These are phyloP conservation scores for Stagonosporopsis chrysanthemi DNA, from an alignment of 2,329 filamentous ascomycete species.

Conservation along the genomic window DNA sequence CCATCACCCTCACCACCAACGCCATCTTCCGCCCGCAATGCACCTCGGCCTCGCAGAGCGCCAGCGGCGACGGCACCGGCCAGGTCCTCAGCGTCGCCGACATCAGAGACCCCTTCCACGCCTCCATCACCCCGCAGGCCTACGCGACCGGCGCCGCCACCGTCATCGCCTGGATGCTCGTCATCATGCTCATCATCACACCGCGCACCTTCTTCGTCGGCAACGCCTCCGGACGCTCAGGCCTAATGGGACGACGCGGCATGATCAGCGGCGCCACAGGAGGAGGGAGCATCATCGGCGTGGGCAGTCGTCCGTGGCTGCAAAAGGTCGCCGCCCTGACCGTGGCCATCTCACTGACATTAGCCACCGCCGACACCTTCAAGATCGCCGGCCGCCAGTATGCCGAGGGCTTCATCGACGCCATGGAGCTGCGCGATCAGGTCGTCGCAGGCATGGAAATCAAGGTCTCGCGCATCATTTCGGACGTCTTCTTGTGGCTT, in stretches of 20 bases:
- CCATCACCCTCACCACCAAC: slow-evolving; percentile 66
- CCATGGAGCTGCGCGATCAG: slow-evolving; percentile 73
- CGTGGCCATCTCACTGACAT: slow-evolving; percentile 83
- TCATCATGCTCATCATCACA: slow-evolving; percentile 92
- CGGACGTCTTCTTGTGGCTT: slow-evolving; percentile 95
- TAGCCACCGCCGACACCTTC: slow-evolving; percentile 92
- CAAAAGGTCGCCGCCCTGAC: slow-evolving; percentile 73
- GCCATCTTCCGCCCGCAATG: slow-evolving; percentile 68
- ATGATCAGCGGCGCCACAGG: slow-evolving; percentile 80
- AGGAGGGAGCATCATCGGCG: slow-evolving; percentile 72
- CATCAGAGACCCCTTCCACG: slow-evolving; percentile 87
- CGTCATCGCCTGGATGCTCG: slow-evolving; percentile 87
- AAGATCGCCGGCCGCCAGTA: slow-evolving; percentile 85
- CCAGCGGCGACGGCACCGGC: slow-evolving; percentile 50
- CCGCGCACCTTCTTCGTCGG: slow-evolving; percentile 93
- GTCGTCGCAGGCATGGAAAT: slow-evolving; percentile 87
- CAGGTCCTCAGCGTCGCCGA: slow-evolving; percentile 64
- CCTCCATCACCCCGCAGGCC: slow-evolving; percentile 89
- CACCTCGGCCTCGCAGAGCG: slow-evolving; percentile 49
- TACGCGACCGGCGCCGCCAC: slow-evolving; percentile 93
- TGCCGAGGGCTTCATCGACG: slow-evolving; percentile 78
- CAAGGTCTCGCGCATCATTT: slow-evolving; percentile 89
- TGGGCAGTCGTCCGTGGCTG: slow-evolving; percentile 91
- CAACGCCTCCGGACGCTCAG: slow-evolving; percentile 69
- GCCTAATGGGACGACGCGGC: slow-evolving; percentile 79